phyloP scores from a whole-genome alignment of 176 grass and related monocot species.

The Pontederia crassipes region DNA sequence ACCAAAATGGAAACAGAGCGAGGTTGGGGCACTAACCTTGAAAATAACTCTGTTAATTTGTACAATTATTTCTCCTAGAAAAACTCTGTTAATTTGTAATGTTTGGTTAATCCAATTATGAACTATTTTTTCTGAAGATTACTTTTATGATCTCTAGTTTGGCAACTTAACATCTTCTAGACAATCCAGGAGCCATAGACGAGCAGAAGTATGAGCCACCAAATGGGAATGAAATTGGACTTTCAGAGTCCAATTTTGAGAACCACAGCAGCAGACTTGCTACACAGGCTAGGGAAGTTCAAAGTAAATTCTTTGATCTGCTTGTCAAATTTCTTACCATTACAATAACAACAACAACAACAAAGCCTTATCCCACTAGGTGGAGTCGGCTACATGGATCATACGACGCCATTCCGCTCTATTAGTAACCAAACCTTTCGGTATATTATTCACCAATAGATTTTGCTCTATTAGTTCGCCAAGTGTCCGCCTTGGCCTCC shows the following conservation, averaged over 20 bases:
- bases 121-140: not conserved
- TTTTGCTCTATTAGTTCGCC: too few relatives aligned
- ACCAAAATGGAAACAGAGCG: too few relatives aligned
- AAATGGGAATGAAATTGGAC: constrained; percentile 26
- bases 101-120: not conserved
- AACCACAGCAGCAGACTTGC: constrained; percentile 16
- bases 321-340: not conserved
- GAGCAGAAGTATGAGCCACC: constrained; percentile 29
- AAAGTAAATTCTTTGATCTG: constrained; percentile 19
- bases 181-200: constrained; percentile 34
- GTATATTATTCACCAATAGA: too few relatives aligned
- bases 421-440: too few relatives aligned
- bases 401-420: too few relatives aligned
- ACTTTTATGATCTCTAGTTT: not conserved
- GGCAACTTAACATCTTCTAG: constrained; percentile 39
- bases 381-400: too few relatives aligned
- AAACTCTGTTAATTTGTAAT: not conserved
- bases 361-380: too few relatives aligned
- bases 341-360: not conserved
- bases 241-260: constrained; percentile 29
- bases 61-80: not conserved
- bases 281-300: constrained; percentile 16
- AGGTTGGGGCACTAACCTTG: too few relatives aligned
- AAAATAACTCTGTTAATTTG: not conserved
- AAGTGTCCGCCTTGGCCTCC: too few relatives aligned